Percentiles rank a stretch among this genome's conserved stretches.
Conservation (phyloP, 345 rosid genomes). For the Eucalyptus erythrocorys region DNA sequence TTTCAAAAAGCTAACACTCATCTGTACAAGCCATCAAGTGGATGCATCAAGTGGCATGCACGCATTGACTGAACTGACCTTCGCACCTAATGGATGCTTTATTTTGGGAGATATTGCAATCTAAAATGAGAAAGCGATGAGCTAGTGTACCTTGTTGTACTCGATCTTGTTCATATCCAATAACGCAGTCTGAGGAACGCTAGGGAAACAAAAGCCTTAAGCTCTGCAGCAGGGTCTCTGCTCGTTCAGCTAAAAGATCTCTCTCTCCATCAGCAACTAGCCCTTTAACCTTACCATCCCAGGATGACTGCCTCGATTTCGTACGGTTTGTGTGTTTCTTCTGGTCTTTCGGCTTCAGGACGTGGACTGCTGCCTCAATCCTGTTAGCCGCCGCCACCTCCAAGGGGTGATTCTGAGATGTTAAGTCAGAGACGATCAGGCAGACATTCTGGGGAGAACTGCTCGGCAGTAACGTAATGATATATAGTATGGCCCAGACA, state of each 20-base stretch:
- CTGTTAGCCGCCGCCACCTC: slow-evolving; percentile 57
- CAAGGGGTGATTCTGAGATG: slow-evolving; percentile 72
- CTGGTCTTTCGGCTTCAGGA: slow-evolving; percentile 63
- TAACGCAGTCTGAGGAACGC: slow-evolving; percentile 73
- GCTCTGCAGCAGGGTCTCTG: slow-evolving; percentile 62
- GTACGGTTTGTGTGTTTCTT: slow-evolving; percentile 19
- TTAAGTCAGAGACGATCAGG: slow-evolving; percentile 75
- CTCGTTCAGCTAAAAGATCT: slow-evolving; percentile 57
- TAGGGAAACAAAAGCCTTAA: slow-evolving; percentile 66
- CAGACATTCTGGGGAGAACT: slow-evolving; percentile 68
- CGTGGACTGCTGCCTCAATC: slow-evolving; percentile 70
- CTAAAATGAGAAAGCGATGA: not conserved
- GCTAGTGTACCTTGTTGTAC: slow-evolving; percentile 49
- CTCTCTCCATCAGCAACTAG: slow-evolving; percentile 49
- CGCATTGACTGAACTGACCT: not conserved
- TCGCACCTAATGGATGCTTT: not conserved
- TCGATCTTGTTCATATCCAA: slow-evolving; percentile 96
- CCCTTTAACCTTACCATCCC: slow-evolving; percentile 89
- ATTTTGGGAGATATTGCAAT: not conserved
- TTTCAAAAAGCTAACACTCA: not conserved
- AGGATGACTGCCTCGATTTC: slow-evolving; percentile 40
- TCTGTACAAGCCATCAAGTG: not conserved
- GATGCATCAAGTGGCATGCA: not conserved
- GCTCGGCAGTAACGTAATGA: slow-evolving; percentile 60
- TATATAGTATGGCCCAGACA: slow-evolving; percentile 78